Evolutionary conservation across 257 asterid species (phyloP).

Genomic region (Ocimum tenuiflorum): DNA sequence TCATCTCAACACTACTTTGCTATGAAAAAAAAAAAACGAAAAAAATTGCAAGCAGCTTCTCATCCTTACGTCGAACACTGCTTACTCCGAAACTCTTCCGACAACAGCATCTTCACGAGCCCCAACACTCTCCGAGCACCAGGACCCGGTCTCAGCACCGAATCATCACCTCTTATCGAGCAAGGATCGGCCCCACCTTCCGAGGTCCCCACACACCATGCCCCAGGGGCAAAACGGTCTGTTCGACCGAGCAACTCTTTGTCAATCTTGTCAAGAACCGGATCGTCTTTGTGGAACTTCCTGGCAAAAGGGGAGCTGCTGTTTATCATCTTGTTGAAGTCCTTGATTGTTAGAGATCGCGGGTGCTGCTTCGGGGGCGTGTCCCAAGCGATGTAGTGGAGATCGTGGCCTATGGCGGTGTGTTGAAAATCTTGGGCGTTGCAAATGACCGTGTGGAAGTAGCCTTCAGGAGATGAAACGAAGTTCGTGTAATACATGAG

Average conservation of each 20-base stretch:
- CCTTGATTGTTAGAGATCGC: conserved; percentile 46
- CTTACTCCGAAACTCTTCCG: conserved; percentile 51
- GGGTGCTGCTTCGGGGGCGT: conserved; percentile 98
- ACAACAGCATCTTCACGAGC: conserved; percentile 42
- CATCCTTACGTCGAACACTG: conserved; percentile 46
- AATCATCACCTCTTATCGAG: conserved; percentile 52
- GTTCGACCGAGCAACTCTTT: conserved; percentile 62
- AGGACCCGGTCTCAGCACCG: conserved; percentile 65
- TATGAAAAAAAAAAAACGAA: no score
- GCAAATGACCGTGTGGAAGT: conserved; percentile 91
- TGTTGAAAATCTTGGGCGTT: conserved; percentile 59
- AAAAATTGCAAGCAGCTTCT: conserved; percentile 29
- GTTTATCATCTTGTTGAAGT: conserved; percentile 73
- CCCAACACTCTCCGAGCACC: conserved; percentile 65
- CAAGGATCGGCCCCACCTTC: conserved; percentile 74
- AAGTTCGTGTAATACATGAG: conserved; percentile 91
- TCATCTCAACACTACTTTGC: no score
- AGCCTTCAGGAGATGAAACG: conserved; percentile 93
- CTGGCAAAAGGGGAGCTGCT: conserved; percentile 91
- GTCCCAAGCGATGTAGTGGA: conserved; percentile 98
- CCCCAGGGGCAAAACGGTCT: conserved; percentile 68
- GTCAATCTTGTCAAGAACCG: conserved; percentile 74
- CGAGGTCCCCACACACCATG: conserved; percentile 78
- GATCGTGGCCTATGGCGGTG: conserved; percentile 82
- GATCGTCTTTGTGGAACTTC: conserved; percentile 81